Conservation (phyloP, 345 rosid species). For the Angophora floribunda region DNA sequence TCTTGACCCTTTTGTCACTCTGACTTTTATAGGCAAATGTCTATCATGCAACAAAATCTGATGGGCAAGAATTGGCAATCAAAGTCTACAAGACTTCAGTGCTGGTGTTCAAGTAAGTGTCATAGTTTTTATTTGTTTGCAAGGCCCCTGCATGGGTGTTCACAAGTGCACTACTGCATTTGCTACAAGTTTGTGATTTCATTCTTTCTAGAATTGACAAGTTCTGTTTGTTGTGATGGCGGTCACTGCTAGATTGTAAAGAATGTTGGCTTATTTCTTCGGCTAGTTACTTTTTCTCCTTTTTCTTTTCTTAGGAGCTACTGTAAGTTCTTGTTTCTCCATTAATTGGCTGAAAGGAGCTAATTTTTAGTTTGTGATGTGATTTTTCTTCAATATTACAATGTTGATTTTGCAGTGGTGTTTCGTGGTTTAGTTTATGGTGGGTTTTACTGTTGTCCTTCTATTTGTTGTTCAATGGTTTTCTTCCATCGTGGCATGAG, state of each 20-base stretch:
- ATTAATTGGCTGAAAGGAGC: not conserved
- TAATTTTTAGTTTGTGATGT: not conserved
- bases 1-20: not conserved
- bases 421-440: not conserved
- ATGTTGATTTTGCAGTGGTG: not conserved
- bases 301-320: not conserved
- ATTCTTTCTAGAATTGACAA: not conserved
- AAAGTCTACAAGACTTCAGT: slow-evolving; percentile 94
- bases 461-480: not conserved
- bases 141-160: not conserved
- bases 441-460: not conserved
- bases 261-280: not conserved
- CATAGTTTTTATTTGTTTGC: not conserved
- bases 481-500: not conserved
- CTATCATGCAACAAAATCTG: slow-evolving; percentile 85
- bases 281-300: not conserved
- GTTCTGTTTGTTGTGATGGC: not conserved
- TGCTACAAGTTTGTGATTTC: not conserved
- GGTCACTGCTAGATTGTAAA: not conserved
- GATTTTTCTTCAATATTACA: not conserved
- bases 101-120: slow-evolving; percentile 77
- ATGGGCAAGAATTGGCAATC: slow-evolving; percentile 80
- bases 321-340: not conserved
- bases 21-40: slow-evolving; percentile 70
- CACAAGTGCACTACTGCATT: not conserved